A percentile compares a stretch with the other conserved stretches of the same genome.
Evolutionary conservation across 805 yeast species (phyloP).

Genomic region (Yarrowia divulgata): DNA sequence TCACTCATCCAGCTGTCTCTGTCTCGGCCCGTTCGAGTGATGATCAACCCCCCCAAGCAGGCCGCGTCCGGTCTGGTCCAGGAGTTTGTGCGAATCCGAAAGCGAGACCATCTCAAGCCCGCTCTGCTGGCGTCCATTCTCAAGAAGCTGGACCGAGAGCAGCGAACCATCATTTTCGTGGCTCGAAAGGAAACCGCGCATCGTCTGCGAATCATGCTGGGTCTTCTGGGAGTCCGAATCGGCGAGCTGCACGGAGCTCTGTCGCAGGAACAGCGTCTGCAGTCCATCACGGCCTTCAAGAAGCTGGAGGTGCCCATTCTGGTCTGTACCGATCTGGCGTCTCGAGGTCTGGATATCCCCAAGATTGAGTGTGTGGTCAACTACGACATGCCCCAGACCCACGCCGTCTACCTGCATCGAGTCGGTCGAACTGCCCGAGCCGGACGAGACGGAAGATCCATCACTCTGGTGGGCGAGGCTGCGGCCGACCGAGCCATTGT

Average conservation of each 20-base stretch:
- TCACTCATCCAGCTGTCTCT: constrained; percentile 86
- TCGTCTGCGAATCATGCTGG: constrained; percentile 80
- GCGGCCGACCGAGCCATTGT: constrained; percentile 88
- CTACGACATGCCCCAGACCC: constrained; percentile 93
- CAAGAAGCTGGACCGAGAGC: constrained; percentile 70
- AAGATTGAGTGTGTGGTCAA: constrained; percentile 94
- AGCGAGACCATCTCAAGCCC: constrained; percentile 82
- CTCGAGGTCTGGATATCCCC: constrained; percentile 99
- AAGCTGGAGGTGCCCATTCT: constrained; percentile 82
- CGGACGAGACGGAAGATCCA: constrained; percentile 92
- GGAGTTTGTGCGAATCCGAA: constrained; percentile 93
- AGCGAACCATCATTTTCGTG: constrained; percentile 87
- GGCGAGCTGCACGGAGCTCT: constrained; percentile 82
- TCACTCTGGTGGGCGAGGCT: constrained; percentile 92
- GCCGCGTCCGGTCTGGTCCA: constrained; percentile 90
- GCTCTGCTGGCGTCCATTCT: constrained; percentile 79
- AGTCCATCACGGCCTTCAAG: constrained; percentile 82
- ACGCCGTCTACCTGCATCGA: constrained; percentile 92
- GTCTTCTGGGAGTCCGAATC: constrained; percentile 77
- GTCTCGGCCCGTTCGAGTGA: constrained; percentile 88
- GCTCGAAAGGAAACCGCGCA: constrained; percentile 93
- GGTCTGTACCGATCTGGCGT: constrained; percentile 96
- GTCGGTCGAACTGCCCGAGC: constrained; percentile 99
- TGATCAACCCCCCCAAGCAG: constrained; percentile 96
- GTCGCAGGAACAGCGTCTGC: constrained; percentile 89